phyloP scores from a whole-genome alignment of 441 rosid genomes.

The Gossypium gossypioides region DNA sequence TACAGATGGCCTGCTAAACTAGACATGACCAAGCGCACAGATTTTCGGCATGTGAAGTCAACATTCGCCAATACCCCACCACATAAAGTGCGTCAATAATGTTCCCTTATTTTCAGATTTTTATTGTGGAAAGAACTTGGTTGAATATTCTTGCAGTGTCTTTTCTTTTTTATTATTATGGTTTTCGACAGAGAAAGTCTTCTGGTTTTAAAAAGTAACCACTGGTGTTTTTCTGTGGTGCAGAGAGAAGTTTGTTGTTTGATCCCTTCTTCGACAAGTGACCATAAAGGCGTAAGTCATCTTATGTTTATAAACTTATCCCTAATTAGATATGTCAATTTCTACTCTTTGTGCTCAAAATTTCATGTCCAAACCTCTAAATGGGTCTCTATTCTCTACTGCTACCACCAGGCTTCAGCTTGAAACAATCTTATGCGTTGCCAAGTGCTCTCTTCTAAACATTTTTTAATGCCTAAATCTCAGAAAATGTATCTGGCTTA shows the following conservation, averaged over 20 bases:
- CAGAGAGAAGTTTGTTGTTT: constrained; percentile 92
- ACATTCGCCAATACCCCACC: constrained; percentile 67
- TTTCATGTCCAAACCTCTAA: neutral
- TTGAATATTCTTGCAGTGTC: neutral
- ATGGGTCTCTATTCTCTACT: neutral
- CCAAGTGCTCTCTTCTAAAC: neutral
- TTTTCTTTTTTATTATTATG: neutral
- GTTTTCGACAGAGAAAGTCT: neutral
- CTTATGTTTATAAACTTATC: neutral
- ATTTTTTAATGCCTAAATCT: neutral
- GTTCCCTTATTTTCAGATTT: neutral
- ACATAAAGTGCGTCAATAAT: constrained; percentile 52
- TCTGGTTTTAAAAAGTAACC: neutral
- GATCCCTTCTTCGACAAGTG: constrained; percentile 53
- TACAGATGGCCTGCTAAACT: constrained; percentile 88
- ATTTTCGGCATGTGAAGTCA: constrained; percentile 66
- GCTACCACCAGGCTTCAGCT: neutral
- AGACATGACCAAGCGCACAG: constrained; percentile 91
- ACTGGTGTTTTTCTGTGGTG: constrained; percentile 19
- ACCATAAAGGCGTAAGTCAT: constrained; percentile 73
- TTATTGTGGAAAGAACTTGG: neutral
- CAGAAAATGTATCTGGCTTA: neutral
- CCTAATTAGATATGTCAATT: neutral
- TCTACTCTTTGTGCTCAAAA: neutral
- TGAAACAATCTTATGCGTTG: neutral